Percentiles rank a stretch among this genome's conserved stretches.
These are phyloP conservation scores for Quillaja saponaria DNA, from an alignment of 306 rosid genomes.

Conservation along the genomic window DNA sequence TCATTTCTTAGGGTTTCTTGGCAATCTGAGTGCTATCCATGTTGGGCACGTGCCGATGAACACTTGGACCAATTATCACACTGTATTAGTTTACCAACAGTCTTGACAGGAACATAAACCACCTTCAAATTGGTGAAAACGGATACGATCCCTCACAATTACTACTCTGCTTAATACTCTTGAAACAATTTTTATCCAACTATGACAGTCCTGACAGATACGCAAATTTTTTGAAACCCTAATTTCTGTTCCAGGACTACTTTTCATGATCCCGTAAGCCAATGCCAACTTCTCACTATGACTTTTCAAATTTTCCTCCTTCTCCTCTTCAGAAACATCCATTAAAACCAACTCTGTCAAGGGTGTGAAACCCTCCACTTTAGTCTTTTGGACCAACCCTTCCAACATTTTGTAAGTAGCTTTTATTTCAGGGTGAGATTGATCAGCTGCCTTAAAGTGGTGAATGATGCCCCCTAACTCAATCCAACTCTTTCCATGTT, in stretches of 20 bases:
- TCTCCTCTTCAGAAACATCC: slow-evolving; percentile 84
- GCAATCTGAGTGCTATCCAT: no score
- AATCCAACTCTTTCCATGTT: slow-evolving; percentile 64
- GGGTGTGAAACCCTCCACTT: slow-evolving; percentile 55
- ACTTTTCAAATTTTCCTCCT: slow-evolving; percentile 55
- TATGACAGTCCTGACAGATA: slow-evolving; percentile 49
- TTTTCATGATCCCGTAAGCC: slow-evolving; percentile 63
- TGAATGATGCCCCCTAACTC: slow-evolving; percentile 55
- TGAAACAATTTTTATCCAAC: slow-evolving; percentile 55
- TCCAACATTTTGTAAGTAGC: slow-evolving; percentile 55
- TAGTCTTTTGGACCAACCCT: slow-evolving; percentile 52
- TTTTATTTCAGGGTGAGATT: slow-evolving; percentile 54
- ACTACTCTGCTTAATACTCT: slow-evolving; percentile 50
- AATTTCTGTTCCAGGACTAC: slow-evolving; percentile 63
- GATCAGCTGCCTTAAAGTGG: slow-evolving; percentile 61
- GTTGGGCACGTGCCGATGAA: no score
- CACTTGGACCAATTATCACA: no score
- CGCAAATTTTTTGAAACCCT: slow-evolving; percentile 59
- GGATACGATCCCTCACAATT: slow-evolving; percentile 70
- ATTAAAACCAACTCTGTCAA: slow-evolving; percentile 68
- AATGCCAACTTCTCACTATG: slow-evolving; percentile 73
- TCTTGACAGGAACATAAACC: slow-evolving; percentile 74
- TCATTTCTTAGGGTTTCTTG: no score
- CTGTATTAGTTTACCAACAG: slow-evolving; percentile 67
- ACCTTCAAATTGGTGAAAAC: slow-evolving; percentile 68